A percentile compares a stretch with the other conserved stretches of the same genome.
Evolutionary conservation across 1,139 yeast species (phyloP).

Genomic region (Sugiyamaella castrensis): DNA sequence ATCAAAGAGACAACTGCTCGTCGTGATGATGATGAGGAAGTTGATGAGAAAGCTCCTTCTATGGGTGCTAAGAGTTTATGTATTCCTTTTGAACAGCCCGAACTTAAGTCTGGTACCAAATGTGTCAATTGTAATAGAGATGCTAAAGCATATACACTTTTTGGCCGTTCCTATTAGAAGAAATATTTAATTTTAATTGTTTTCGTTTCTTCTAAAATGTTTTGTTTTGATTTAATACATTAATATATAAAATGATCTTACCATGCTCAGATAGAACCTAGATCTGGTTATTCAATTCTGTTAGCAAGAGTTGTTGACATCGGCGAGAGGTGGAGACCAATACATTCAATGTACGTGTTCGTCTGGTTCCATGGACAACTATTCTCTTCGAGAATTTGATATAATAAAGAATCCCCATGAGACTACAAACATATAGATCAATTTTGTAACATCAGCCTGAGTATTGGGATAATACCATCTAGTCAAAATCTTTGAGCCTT

Average conservation of each 20-base stretch:
- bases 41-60: conserved; percentile 93
- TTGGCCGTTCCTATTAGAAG: conserved; percentile 83
- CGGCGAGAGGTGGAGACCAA: no score
- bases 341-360: no score
- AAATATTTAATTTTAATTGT: background rate
- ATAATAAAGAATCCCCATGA: no score
- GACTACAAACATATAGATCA: no score
- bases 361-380: no score
- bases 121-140: conserved; percentile 75
- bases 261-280: background rate
- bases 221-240: background rate
- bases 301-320: no score
- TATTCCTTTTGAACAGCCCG: conserved; percentile 92
- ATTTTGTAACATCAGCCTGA: no score
- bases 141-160: conserved; percentile 84
- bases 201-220: background rate
- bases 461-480: no score
- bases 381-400: no score
- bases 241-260: background rate
- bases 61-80: conserved; percentile 99
- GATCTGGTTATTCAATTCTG: background rate
- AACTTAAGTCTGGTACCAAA: conserved; percentile 68
- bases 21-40: conserved; percentile 78
- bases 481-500: no score
- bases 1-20: conserved; percentile 90